Conservation (phyloP, 805 yeast species). For the Barnettozyma sucrosica region DNA sequence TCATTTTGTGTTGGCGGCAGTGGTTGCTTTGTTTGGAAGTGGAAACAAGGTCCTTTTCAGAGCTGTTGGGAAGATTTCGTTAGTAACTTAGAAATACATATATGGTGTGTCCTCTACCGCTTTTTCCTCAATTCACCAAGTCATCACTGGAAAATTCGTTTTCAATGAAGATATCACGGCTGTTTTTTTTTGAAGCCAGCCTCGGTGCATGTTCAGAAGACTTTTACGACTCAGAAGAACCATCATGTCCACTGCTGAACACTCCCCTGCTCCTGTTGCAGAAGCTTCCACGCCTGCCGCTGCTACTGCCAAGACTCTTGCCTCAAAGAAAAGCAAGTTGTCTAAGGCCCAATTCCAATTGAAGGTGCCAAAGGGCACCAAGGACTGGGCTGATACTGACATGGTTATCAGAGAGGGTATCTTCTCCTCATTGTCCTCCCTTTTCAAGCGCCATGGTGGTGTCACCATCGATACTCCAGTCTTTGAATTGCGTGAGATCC, state of each 20-base stretch:
- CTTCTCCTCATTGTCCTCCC: constrained; percentile 60
- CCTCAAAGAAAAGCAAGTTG: constrained; percentile 28
- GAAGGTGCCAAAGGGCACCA: constrained; percentile 95
- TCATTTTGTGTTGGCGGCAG: background rate
- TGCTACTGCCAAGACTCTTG: constrained; percentile 4
- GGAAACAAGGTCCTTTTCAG: too few species aligned
- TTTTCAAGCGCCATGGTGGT: constrained; percentile 96
- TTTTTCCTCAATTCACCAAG: background rate
- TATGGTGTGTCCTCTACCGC: background rate
- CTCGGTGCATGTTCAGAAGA: constrained; percentile 9
- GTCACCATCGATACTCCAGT: constrained; percentile 98
- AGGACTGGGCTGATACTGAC: constrained; percentile 98
- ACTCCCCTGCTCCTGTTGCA: background rate
- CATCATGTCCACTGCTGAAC: constrained; percentile 9
- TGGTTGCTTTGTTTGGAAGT: background rate
- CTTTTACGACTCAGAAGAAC: constrained; percentile 8
- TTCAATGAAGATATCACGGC: background rate
- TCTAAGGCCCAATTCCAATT: constrained; percentile 58
- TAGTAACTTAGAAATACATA: too few species aligned
- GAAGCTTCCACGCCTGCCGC: constrained; percentile 3
- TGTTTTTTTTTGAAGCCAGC: background rate
- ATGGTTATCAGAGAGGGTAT: constrained; percentile 92
- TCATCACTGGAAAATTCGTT: background rate
- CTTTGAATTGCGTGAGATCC: constrained; percentile 89
- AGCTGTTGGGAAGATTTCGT: background rate